These are phyloP conservation scores for Ustulina deusta DNA, from an alignment of 2,329 filamentous ascomycete species.

Conservation along the genomic window DNA sequence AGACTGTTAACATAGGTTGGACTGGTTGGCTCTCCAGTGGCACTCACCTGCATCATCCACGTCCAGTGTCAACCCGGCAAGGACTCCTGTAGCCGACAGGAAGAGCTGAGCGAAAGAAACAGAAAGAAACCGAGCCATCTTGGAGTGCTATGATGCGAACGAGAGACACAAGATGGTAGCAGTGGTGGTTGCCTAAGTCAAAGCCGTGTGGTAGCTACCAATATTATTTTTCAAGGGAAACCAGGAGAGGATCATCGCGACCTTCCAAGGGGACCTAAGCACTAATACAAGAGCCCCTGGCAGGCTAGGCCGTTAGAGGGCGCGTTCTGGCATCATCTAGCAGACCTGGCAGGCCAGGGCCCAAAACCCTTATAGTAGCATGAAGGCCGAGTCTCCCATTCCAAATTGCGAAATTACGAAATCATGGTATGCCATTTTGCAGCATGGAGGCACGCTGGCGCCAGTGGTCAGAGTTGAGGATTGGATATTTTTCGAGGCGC, in stretches of 20 bases:
- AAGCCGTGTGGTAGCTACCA: neutral
- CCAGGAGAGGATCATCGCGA: neutral
- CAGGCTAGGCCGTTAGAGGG: neutral
- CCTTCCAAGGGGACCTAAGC: neutral
- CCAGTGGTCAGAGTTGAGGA: neutral
- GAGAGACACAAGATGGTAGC: slow-evolving; percentile 33
- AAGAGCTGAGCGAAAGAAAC: slow-evolving; percentile 38
- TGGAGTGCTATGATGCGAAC: slow-evolving; percentile 23
- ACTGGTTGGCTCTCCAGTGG: neutral
- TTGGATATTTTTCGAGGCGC: neutral
- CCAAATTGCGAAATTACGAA: neutral
- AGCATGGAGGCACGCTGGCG: too few relatives aligned
- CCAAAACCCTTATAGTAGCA: neutral
- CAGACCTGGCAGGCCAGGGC: neutral
- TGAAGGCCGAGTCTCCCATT: neutral
- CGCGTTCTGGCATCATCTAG: neutral
- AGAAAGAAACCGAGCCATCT: slow-evolving; percentile 40
- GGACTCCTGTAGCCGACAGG: slow-evolving; percentile 39
- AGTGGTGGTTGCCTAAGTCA: neutral
- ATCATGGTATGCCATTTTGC: neutral
- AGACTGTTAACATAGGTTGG: slow-evolving; percentile 20
- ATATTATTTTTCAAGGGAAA: neutral
- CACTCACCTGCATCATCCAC: slow-evolving; percentile 44
- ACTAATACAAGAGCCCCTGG: neutral
- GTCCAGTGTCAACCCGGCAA: slow-evolving; percentile 45